These are phyloP conservation scores for Aspergillus phoenicis DNA, from an alignment of 2,329 filamentous ascomycete species.

Conservation along the genomic window DNA sequence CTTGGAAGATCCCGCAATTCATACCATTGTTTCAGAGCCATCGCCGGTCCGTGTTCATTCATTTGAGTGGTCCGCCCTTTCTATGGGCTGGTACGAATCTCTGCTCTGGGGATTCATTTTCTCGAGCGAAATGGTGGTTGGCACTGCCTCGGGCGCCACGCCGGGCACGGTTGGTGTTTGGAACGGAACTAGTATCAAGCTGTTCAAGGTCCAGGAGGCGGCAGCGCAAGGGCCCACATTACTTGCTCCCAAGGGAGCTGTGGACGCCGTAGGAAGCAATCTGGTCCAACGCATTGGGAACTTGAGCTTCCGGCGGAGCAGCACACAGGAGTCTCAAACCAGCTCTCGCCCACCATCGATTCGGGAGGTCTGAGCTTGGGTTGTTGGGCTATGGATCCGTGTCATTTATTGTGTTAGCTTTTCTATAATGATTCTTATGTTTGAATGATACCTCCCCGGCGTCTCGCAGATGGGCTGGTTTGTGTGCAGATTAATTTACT, in stretches of 20 bases:
- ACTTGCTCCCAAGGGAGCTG: conserved; percentile 82
- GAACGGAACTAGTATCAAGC: conserved; percentile 84
- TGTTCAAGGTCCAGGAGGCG: conserved; percentile 88
- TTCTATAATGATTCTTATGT: conserved; percentile 17
- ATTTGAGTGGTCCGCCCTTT: conserved; percentile 90
- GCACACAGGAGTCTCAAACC: conserved; percentile 36
- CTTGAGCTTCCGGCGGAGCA: conserved; percentile 62
- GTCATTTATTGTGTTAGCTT: conserved; percentile 12
- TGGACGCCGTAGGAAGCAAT: conserved; percentile 89
- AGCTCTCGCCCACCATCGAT: conserved; percentile 34
- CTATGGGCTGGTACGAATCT: conserved; percentile 93
- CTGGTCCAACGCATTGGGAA: conserved; percentile 84
- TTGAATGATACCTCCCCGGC: conserved; percentile 25
- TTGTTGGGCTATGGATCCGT: not conserved
- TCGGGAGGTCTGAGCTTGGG: conserved; percentile 37
- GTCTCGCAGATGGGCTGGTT: conserved; percentile 15
- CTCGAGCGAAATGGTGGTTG: conserved; percentile 76
- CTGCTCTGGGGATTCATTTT: conserved; percentile 94
- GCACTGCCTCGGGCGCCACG: conserved; percentile 50
- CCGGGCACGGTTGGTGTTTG: conserved; percentile 89
- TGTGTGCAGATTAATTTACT: not conserved
- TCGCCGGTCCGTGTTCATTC: conserved; percentile 76
- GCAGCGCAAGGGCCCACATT: conserved; percentile 77
- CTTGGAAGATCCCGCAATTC: conserved; percentile 59
- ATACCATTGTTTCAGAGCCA: conserved; percentile 69